phyloP scores from a whole-genome alignment of 257 asterid species.

The Solanum okadae region DNA sequence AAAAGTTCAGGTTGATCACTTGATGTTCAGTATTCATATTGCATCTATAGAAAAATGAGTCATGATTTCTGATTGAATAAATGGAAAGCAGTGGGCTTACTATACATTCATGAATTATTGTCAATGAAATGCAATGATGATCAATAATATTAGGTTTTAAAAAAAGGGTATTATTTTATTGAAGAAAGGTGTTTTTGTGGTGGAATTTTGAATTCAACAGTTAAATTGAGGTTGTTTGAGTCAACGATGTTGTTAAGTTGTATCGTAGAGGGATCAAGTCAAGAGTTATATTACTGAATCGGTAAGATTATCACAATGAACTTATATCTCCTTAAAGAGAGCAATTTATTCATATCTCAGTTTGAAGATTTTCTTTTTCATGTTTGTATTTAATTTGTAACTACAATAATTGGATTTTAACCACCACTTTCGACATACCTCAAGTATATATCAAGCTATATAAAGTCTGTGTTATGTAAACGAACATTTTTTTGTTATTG shows the following conservation, averaged over 20 bases:
- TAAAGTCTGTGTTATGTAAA: neutral
- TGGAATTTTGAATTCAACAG: neutral
- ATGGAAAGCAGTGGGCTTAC: neutral
- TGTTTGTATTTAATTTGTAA: too few relatives aligned
- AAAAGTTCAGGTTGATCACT: too few relatives aligned
- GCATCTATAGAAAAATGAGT: neutral
- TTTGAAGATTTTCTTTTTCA: too few relatives aligned
- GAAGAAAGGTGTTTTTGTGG: neutral
- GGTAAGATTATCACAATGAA: neutral
- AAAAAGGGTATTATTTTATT: neutral
- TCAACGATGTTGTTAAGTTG: neutral
- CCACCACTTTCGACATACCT: neutral
- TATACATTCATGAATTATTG: neutral
- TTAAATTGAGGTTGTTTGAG: neutral
- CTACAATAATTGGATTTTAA: neutral
- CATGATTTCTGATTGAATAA: neutral
- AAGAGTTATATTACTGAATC: neutral
- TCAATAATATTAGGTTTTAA: neutral
- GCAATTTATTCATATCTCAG: neutral
- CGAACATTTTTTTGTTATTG: too few relatives aligned
- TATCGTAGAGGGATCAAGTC: neutral
- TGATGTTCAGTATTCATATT: too few relatives aligned
- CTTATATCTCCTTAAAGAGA: neutral
- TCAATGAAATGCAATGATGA: neutral
- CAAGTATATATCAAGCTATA: neutral